Conservation (phyloP, 192 early-diverging fungal genomes). For the Coemansia sp. region DNA sequence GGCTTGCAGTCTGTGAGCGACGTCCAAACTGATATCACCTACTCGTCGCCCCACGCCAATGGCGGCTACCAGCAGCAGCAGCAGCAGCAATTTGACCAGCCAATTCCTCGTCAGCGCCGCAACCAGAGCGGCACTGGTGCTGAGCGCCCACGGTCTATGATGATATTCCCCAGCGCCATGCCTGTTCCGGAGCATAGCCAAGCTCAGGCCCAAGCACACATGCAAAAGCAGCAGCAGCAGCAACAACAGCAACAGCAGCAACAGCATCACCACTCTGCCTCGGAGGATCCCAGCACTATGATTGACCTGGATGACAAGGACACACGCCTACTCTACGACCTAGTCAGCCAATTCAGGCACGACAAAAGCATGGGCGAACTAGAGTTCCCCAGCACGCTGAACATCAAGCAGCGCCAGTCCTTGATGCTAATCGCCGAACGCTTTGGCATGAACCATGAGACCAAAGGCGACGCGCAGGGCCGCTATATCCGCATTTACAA, state of each 20-base stretch:
- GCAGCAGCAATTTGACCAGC: conserved; percentile 34
- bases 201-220: not conserved
- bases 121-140: conserved; percentile 20
- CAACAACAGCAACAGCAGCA: conserved; percentile 33
- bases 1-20: conserved; percentile 3
- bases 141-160: conserved; percentile 48
- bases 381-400: conserved; percentile 60
- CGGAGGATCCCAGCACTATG: conserved; percentile 16
- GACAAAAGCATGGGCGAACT: conserved; percentile 64
- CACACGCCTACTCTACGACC: conserved; percentile 68
- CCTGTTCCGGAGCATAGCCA: conserved; percentile 22
- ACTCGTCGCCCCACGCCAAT: not conserved
- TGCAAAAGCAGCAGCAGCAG: conserved; percentile 5
- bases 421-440: conserved; percentile 71
- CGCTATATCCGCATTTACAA: conserved; percentile 53
- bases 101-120: conserved; percentile 42
- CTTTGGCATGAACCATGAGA: conserved; percentile 57
- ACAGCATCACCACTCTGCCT: conserved; percentile 7
- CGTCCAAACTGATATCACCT: not conserved
- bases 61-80: conserved; percentile 22
- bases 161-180: conserved; percentile 46
- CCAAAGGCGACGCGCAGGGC: conserved; percentile 38
- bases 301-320: conserved; percentile 71
- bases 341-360: conserved; percentile 68
- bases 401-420: conserved; percentile 59